phyloP scores from a whole-genome alignment of 1,139 yeast genomes.

The Candida pseudoviswanathii region DNA sequence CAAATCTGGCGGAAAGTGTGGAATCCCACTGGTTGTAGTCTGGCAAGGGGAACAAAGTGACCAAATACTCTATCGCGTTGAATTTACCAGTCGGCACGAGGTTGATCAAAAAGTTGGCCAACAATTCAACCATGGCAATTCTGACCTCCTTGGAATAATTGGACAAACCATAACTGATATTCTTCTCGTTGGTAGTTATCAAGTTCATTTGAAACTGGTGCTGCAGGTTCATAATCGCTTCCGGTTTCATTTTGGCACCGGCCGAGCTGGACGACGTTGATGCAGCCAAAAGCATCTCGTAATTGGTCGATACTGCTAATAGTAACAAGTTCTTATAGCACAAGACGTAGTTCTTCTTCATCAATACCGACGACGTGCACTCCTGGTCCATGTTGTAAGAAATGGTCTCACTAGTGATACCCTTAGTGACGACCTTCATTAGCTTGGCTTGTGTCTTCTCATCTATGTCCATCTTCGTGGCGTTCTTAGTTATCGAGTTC shows the following conservation, averaged over 20 bases:
- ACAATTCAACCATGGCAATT: slow-evolving; percentile 39
- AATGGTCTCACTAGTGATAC: slow-evolving; percentile 21
- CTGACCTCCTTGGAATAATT: slow-evolving; percentile 39
- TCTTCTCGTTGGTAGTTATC: slow-evolving; percentile 34
- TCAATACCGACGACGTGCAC: slow-evolving; percentile 23
- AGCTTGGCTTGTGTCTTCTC: slow-evolving; percentile 43
- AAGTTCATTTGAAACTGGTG: slow-evolving; percentile 38
- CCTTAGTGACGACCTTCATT: slow-evolving; percentile 35
- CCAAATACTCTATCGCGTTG: slow-evolving; percentile 37
- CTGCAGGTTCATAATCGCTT: slow-evolving; percentile 44
- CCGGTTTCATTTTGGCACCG: slow-evolving; percentile 48
- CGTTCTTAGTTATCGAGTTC: slow-evolving; percentile 36
- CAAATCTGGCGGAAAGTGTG: slow-evolving; percentile 15
- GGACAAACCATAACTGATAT: slow-evolving; percentile 32
- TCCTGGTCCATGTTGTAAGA: slow-evolving; percentile 22
- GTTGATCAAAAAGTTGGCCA: slow-evolving; percentile 38
- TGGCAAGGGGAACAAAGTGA: slow-evolving; percentile 34
- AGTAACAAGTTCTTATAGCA: slow-evolving; percentile 37
- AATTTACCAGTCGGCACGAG: slow-evolving; percentile 46
- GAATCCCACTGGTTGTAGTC: slow-evolving; percentile 27
- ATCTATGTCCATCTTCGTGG: slow-evolving; percentile 43
- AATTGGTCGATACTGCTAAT: slow-evolving; percentile 37
- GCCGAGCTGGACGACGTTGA: slow-evolving; percentile 41
- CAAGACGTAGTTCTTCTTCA: slow-evolving; percentile 37
- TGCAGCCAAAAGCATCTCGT: slow-evolving; percentile 38